Base-by-base conservation (phyloP, 2,329 filamentous ascomycete genomes). In the Calonectria hawksworthii region DNA sequence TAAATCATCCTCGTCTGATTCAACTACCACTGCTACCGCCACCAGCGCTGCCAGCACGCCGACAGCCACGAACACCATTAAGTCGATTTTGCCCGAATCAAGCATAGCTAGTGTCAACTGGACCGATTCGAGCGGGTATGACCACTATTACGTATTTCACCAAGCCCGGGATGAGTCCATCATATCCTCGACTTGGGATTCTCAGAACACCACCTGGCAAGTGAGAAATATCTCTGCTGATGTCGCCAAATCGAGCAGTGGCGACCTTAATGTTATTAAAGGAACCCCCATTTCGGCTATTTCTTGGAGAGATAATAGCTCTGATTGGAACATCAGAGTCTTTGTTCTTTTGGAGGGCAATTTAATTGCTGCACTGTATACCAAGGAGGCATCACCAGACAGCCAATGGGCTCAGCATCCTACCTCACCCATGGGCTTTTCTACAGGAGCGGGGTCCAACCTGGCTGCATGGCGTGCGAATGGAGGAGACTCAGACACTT, bases 81-180 rank as follows among this genome's bases (percentile, higher is more conserved):
- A 51, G 16, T 34, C 64, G 7, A 68, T 73, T 13, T 36, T 61
- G 9, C 21, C 52, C 13, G 56, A 52, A 6, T 73, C 70, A 4
- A 30, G 34, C 23, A 10, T 72, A 13, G 70, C 51, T 32, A 72
- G 63, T 5, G 63, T 47, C 4, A 72, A 68, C 30, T 72, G 70
- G 70, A 72, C 70, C n/a, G 70, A 72, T 44, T 44, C 47, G 13
- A 51, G 51, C 61, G 61, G 50, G 13, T 32, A 65, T 41, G 32
- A 54, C 10, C 69, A 71, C 18, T 71, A 71, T 26, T 71, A 71
- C n/a, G 69, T 71, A 4, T 71, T 71, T 41, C 36, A 65, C 59
- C 69, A 71, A 41, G 26, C 38, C 26, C 18, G 38, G 2, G 34
- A 65, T 26, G 34, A 36, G 21, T n/a, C 38, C 26, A 52, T 71